Percentiles rank a stretch among this genome's conserved stretches.
Evolutionary conservation across 1,284 basidiomycete genomes (phyloP).

Genomic region (Boletus hoseneyae): DNA sequence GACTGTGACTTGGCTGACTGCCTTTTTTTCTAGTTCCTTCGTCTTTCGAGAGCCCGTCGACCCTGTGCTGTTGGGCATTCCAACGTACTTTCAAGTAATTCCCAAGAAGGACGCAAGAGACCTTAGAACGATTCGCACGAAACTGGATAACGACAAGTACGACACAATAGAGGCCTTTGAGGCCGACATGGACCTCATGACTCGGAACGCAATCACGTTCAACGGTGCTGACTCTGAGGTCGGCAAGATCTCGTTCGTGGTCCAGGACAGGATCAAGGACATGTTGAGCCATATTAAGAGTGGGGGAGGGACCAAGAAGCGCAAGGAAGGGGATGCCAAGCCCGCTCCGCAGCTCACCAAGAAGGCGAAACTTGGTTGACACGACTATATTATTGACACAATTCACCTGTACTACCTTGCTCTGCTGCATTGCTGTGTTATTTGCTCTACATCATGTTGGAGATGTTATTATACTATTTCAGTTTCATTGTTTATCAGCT

Average conservation of each 20-base stretch:
- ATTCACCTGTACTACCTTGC: conserved; percentile 31
- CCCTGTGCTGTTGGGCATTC: conserved; percentile 71
- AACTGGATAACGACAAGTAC: conserved; percentile 83
- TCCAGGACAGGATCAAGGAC: conserved; percentile 52
- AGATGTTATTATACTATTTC: background rate
- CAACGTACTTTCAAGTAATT: conserved; percentile 81
- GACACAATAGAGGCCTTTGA: conserved; percentile 74
- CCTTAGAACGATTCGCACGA: conserved; percentile 76
- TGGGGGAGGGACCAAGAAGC: conserved; percentile 49
- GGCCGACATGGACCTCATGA: conserved; percentile 82
- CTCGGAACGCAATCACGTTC: conserved; percentile 81
- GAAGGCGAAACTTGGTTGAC: conserved; percentile 55
- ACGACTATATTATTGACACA: conserved; percentile 27
- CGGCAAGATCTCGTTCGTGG: conserved; percentile 51
- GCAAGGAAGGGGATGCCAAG: conserved; percentile 60
- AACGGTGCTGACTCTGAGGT: conserved; percentile 81
- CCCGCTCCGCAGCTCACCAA: conserved; percentile 62
- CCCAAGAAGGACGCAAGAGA: conserved; percentile 86
- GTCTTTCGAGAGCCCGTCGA: conserved; percentile 87
- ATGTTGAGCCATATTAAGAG: conserved; percentile 48
- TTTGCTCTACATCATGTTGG: conserved; percentile 19
- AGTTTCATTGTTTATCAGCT: too few relatives aligned
- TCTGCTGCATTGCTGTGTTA: conserved; percentile 31
- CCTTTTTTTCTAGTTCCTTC: conserved; percentile 49
- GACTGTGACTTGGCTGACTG: conserved; percentile 2